Conservation (phyloP, 768 basidiomycete genomes). For the Auricularia heimuer region DNA sequence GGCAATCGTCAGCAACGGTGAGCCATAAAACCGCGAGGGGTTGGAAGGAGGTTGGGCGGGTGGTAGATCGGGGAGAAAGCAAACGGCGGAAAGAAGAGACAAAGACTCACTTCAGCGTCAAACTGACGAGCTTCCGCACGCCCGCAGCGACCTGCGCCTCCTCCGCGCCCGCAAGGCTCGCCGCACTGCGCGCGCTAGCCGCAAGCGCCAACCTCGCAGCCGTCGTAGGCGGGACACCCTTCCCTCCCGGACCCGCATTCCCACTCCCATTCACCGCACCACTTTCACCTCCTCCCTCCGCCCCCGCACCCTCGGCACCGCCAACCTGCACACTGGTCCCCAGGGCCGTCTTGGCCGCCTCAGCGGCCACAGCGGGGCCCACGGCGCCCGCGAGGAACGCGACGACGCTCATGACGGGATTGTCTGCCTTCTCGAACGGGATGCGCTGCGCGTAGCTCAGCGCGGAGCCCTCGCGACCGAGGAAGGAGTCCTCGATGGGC, state of each 20-base stretch:
- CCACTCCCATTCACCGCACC: constrained; percentile 13
- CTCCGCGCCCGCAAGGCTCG: constrained; percentile 70
- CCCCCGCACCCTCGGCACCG: constrained; percentile 27
- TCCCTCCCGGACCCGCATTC: constrained; percentile 25
- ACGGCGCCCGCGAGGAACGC: constrained; percentile 94
- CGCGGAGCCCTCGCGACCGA: constrained; percentile 59
- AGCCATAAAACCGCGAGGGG: neutral
- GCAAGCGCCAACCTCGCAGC: constrained; percentile 83
- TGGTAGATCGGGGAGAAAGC: neutral
- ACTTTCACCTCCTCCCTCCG: constrained; percentile 3
- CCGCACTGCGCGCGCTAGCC: constrained; percentile 80
- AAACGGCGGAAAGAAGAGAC: neutral
- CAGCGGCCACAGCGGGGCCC: constrained; percentile 80
- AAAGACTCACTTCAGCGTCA: constrained; percentile 43
- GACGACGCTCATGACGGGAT: constrained; percentile 97
- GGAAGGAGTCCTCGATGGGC: constrained; percentile 92
- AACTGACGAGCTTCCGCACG: constrained; percentile 73
- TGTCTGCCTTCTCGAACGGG: constrained; percentile 91
- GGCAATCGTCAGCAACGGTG: constrained; percentile 32
- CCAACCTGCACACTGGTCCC: constrained; percentile 48
- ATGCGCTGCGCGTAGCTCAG: constrained; percentile 59
- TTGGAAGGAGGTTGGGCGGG: neutral
- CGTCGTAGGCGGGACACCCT: constrained; percentile 46
- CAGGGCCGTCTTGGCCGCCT: constrained; percentile 85
- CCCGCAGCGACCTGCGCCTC: constrained; percentile 69